Conservation (phyloP, 2,329 filamentous ascomycete species). For the Ilyonectria mors-panacis region DNA sequence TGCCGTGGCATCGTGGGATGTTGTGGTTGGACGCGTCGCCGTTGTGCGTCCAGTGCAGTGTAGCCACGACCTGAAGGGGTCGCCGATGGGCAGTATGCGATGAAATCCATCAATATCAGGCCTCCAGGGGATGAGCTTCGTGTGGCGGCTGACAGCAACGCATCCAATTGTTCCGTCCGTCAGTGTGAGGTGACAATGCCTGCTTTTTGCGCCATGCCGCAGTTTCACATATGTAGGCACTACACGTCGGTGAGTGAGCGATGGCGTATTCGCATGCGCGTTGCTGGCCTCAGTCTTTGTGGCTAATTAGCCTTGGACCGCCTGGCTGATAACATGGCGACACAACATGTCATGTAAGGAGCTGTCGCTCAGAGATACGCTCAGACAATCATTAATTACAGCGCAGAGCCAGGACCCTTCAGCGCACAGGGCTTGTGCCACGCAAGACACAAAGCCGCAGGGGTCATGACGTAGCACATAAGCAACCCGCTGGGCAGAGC, state of each 20-base stretch:
- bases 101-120: constrained; percentile 11
- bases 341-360: constrained; percentile 8
- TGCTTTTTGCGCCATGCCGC: constrained; percentile 14
- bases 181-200: constrained; percentile 6
- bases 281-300: background rate
- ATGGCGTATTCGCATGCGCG: background rate
- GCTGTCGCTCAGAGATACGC: background rate
- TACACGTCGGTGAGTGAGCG: constrained; percentile 4
- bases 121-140: constrained; percentile 3
- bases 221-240: constrained; percentile 4
- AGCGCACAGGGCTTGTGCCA: background rate
- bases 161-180: constrained; percentile 1
- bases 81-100: constrained; percentile 1
- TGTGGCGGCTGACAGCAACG: background rate
- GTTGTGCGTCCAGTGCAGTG: background rate
- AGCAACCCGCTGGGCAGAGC: constrained; percentile 17
- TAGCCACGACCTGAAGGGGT: constrained; percentile 5
- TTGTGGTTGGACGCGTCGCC: constrained; percentile 8
- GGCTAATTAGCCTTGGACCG: background rate
- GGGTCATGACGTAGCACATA: constrained; percentile 32
- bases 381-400: background rate
- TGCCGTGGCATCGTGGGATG: constrained; percentile 3
- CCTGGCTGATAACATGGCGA: background rate
- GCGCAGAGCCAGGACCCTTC: background rate
- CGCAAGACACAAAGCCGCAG: constrained; percentile 20